Evolutionary conservation across 2,329 filamentous ascomycete species (phyloP).

Genomic region (Hymenotorrendiella dingleyae): DNA sequence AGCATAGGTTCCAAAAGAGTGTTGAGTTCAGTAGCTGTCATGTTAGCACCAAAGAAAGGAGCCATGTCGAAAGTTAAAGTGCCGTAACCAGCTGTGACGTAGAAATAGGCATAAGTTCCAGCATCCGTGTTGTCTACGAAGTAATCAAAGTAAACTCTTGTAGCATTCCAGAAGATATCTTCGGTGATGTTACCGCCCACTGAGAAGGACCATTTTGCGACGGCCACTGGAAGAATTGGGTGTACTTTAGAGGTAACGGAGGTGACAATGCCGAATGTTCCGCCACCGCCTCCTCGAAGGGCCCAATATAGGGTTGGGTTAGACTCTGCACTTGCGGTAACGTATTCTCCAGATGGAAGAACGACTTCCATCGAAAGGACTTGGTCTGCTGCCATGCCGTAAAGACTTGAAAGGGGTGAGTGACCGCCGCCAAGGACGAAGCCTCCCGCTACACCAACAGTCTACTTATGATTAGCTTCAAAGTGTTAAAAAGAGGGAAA

Average conservation of each 20-base stretch:
- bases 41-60: slow-evolving; percentile 29
- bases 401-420: slow-evolving; percentile 43
- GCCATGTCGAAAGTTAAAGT: slow-evolving; percentile 29
- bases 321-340: slow-evolving; percentile 15
- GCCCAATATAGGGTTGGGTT: slow-evolving; percentile 24
- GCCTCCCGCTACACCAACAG: slow-evolving; percentile 36
- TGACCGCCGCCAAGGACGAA: slow-evolving; percentile 59
- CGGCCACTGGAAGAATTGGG: slow-evolving; percentile 32
- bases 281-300: slow-evolving; percentile 22
- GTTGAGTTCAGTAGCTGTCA: slow-evolving; percentile 21
- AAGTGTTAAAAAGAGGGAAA: background rate
- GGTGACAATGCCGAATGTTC: slow-evolving; percentile 56
- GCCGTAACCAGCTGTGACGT: slow-evolving; percentile 31
- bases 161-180: slow-evolving; percentile 43
- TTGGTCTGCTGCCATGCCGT: slow-evolving; percentile 57
- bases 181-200: slow-evolving; percentile 38
- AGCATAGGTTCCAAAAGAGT: slow-evolving; percentile 34
- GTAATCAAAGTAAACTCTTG: slow-evolving; percentile 44
- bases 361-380: slow-evolving; percentile 21
- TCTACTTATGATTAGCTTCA: slow-evolving; percentile 30
- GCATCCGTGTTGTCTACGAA: slow-evolving; percentile 34
- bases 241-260: slow-evolving; percentile 51
- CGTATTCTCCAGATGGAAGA: slow-evolving; percentile 17
- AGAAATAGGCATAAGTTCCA: slow-evolving; percentile 27
- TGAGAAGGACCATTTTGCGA: slow-evolving; percentile 40